phyloP scores from a whole-genome alignment of 2,329 filamentous ascomycete genomes.

The Claviceps pazoutovae region DNA sequence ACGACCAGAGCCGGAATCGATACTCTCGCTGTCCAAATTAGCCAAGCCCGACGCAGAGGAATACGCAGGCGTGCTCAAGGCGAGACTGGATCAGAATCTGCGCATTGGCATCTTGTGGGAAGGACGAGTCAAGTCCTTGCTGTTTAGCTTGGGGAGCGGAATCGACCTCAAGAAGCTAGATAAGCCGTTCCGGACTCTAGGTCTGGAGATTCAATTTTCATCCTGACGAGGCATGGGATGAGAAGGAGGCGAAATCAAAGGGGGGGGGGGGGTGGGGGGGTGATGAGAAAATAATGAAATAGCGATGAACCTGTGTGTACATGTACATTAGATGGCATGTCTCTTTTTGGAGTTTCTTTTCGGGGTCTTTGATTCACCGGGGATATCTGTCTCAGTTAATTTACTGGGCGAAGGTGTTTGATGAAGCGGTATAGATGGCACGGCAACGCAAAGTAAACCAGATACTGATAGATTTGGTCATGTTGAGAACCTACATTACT shows the following conservation, averaged over 20 bases:
- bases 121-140: conserved; percentile 76
- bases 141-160: conserved; percentile 80
- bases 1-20: neutral
- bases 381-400: no score
- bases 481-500: no score
- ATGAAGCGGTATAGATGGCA: no score
- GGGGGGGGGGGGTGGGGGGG: no score
- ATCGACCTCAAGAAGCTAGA: conserved; percentile 67
- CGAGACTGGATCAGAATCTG: conserved; percentile 76
- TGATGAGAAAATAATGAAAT: neutral
- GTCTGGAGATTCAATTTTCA: conserved; percentile 71
- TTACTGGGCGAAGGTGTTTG: no score
- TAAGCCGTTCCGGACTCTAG: conserved; percentile 63
- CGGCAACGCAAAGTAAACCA: no score
- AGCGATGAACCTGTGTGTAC: neutral
- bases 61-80: conserved; percentile 78
- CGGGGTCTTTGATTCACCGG: no score
- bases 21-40: conserved; percentile 6
- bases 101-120: conserved; percentile 84
- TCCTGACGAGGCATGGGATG: conserved; percentile 34
- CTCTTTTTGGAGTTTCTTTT: no score
- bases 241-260: neutral
- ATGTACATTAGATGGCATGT: no score
- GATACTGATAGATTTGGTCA: no score
- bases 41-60: conserved; percentile 38